phyloP scores from a whole-genome alignment of 495 filamentous ascomycete genomes.

The Aspergillus mulundensis region DNA sequence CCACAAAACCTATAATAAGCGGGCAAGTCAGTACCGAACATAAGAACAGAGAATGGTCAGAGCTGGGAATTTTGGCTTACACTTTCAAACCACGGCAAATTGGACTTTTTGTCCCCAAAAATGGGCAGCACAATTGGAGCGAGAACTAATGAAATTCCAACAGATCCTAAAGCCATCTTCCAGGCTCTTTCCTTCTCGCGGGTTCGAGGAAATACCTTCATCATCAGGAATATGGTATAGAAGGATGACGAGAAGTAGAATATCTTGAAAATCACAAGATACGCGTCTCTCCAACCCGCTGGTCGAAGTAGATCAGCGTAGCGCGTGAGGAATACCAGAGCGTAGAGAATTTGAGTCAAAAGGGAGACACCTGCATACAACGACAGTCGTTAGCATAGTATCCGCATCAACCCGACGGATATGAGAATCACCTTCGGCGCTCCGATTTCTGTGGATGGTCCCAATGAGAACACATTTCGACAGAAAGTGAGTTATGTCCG shows the following conservation, averaged over 20 bases:
- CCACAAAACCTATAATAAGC: constrained; percentile 56
- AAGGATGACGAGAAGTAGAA: constrained; percentile 83
- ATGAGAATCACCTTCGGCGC: constrained; percentile 68
- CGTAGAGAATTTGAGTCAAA: constrained; percentile 87
- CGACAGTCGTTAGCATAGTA: constrained; percentile 13
- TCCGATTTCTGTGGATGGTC: constrained; percentile 83
- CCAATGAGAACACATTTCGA: constrained; percentile 88
- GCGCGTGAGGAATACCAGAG: constrained; percentile 76
- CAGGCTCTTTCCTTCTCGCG: constrained; percentile 87
- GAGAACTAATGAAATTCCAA: constrained; percentile 54
- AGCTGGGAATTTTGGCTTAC: constrained; percentile 35
- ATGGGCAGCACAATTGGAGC: constrained; percentile 62
- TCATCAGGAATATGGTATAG: constrained; percentile 86
- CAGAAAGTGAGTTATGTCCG: constrained; percentile 74
- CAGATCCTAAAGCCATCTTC: constrained; percentile 68
- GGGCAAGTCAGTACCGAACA: constrained; percentile 9
- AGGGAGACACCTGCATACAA: constrained; percentile 71
- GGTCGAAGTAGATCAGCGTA: constrained; percentile 76
- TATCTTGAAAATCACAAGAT: constrained; percentile 71
- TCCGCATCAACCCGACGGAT: neutral
- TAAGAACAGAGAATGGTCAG: neutral
- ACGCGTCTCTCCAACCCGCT: constrained; percentile 49
- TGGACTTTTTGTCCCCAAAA: neutral
- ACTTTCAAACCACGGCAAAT: constrained; percentile 44
- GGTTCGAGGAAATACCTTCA: constrained; percentile 79